These are phyloP conservation scores for Pseudogymnoascus destructans DNA, from an alignment of 2,329 filamentous ascomycete genomes.

Conservation along the genomic window DNA sequence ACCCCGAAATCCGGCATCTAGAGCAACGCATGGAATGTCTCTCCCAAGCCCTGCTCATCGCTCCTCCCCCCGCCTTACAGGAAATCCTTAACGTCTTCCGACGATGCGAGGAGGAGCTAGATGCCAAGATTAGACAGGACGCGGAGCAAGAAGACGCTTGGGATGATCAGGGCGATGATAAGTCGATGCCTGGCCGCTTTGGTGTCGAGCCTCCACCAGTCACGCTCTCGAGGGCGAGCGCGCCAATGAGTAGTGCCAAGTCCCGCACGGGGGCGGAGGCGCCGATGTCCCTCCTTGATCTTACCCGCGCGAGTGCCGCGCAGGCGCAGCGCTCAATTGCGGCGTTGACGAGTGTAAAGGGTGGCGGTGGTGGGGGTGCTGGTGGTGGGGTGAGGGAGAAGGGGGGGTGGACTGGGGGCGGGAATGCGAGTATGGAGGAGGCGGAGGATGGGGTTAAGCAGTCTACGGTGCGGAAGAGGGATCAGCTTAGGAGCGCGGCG, in stretches of 20 bases:
- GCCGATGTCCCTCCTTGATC: slow-evolving; percentile 52
- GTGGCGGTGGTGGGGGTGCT: not conserved
- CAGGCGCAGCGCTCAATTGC: slow-evolving; percentile 46
- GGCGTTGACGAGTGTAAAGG: slow-evolving; percentile 27
- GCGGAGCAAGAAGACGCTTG: slow-evolving; percentile 56
- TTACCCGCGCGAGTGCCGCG: slow-evolving; percentile 47
- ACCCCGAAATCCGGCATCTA: slow-evolving; percentile 54
- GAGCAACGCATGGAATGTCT: slow-evolving; percentile 74
- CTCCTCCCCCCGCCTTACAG: slow-evolving; percentile 54
- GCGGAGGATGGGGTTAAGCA: slow-evolving; percentile 32
- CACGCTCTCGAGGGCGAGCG: slow-evolving; percentile 25
- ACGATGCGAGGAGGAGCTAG: slow-evolving; percentile 65
- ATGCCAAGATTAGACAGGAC: slow-evolving; percentile 51
- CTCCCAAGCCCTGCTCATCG: slow-evolving; percentile 60
- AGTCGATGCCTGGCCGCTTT: slow-evolving; percentile 44
- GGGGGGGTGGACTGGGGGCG: not conserved
- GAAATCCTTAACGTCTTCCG: slow-evolving; percentile 66
- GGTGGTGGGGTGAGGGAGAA: not conserved
- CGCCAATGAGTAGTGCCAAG: slow-evolving; percentile 20
- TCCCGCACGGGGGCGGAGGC: slow-evolving; percentile 38
- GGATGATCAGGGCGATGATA: slow-evolving; percentile 50
- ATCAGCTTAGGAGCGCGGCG: slow-evolving; percentile 54
- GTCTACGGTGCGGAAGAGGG: slow-evolving; percentile 51
- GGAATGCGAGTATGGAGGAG: slow-evolving; percentile 25
- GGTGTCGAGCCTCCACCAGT: slow-evolving; percentile 26